Evolutionary conservation across 768 basidiomycete genomes (phyloP), one percentile per base, ranked within the genome.

Genomic region (Amanita muscaria): DNA sequence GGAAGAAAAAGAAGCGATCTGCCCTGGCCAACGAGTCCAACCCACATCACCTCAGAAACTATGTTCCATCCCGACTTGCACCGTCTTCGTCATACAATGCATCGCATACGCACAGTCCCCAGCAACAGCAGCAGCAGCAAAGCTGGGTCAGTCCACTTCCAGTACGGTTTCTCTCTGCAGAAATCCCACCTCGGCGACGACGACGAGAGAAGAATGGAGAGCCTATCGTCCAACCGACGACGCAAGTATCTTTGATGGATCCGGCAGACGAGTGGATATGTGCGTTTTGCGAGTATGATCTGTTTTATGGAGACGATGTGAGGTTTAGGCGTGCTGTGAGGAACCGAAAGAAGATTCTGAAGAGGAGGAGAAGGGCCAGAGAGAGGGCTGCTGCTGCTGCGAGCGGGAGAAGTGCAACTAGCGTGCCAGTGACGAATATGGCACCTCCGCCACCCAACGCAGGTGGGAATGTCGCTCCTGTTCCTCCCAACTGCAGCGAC

Each of bases 31-130:
- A 96, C 60, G 90, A 89, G 35, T 86, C 88, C 42, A 96, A 98
- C 58, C 92, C 90, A 3, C 94, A 98, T 64, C 93, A 96, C 65
- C 73, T 93, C 47, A 74, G 85, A 57, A 97, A 97, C 67, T 98
- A 92, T 65, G 79, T 92, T 34, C 88, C 90, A 12, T 91, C 89
- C 34, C 73, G 88, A 12, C 65, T 89, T 42, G 82, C 88, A 3
- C 40, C 33, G 18, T 40, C 46, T 14, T 21, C 37, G 5, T 29
- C 30, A 22, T 12, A 35, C 23, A 25, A 37, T 37, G 47, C 47
- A 23, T 62, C 62, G 39, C 54, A 59, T n/a, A n/a, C n/a, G n/a
- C n/a, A n/a, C n/a, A n/a, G n/a, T n/a, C n/a, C n/a, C 36, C 65
- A 59, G 56, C 47, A 62, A 22, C 59, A 68, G 15, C 40, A 40